These are phyloP conservation scores for Termitomyces sp. DNA, from an alignment of 768 basidiomycete genomes.

Conservation along the genomic window DNA sequence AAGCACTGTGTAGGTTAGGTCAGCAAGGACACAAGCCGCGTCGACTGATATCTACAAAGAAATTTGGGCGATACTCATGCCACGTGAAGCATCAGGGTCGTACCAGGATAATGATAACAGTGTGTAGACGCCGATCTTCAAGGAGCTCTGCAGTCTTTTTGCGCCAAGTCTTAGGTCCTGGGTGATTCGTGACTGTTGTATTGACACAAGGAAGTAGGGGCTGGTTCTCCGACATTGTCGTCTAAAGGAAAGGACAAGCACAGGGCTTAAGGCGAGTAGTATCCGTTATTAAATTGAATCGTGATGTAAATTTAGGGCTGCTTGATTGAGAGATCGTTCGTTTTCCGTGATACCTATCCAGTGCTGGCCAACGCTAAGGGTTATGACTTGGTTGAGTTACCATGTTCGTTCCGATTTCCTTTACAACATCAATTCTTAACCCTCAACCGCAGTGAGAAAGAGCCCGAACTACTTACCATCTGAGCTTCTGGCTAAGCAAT, in stretches of 20 bases:
- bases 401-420: neutral
- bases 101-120: constrained; percentile 53
- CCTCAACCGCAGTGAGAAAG: neutral
- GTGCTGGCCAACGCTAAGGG: neutral
- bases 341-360: neutral
- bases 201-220: constrained; percentile 33
- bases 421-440: neutral
- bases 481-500: neutral
- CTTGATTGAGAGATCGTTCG: neutral
- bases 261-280: neutral
- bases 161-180: constrained; percentile 19
- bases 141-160: constrained; percentile 39
- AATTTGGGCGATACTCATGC: neutral
- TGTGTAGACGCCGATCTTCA: constrained; percentile 51
- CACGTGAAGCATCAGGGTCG: constrained; percentile 15
- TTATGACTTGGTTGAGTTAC: neutral
- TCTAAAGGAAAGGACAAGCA: neutral
- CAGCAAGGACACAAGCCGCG: constrained; percentile 64
- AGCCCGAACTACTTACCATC: neutral
- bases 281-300: neutral
- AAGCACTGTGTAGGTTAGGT: constrained; percentile 66
- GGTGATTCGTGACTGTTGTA: constrained; percentile 2
- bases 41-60: constrained; percentile 52
- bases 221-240: constrained; percentile 40
- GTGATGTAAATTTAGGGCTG: neutral